Conservation (phyloP, 78 protist species). For the Goniomonas avonlea region DNA sequence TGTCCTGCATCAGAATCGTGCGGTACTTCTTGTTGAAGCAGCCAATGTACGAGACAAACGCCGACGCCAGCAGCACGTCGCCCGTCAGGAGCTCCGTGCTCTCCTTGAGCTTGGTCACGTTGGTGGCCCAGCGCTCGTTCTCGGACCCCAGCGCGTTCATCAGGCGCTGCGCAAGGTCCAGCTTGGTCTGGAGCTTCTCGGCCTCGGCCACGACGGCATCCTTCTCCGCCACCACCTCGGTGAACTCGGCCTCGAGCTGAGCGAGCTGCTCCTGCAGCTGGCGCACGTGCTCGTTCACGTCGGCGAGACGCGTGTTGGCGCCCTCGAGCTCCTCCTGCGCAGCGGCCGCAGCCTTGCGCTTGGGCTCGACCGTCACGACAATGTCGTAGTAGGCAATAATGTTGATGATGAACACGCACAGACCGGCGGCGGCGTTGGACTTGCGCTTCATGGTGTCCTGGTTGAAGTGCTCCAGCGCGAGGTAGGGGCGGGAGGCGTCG, state of each 20-base stretch:
- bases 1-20: background rate
- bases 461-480: slow-evolving; percentile 32
- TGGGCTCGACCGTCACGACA: slow-evolving; percentile 63
- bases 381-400: slow-evolving; percentile 54
- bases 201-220: slow-evolving; percentile 47
- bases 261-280: slow-evolving; percentile 42
- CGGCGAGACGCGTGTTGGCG: slow-evolving; percentile 47
- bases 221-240: slow-evolving; percentile 40
- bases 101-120: slow-evolving; percentile 13
- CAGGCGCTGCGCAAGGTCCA: slow-evolving; percentile 60
- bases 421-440: slow-evolving; percentile 63
- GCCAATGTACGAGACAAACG: slow-evolving; percentile 68
- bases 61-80: slow-evolving; percentile 58
- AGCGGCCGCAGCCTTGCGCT: slow-evolving; percentile 28
- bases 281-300: slow-evolving; percentile 23
- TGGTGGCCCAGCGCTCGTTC: slow-evolving; percentile 51
- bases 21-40: slow-evolving; percentile 61
- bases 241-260: slow-evolving; percentile 37
- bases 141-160: slow-evolving; percentile 58
- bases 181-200: slow-evolving; percentile 40
- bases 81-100: slow-evolving; percentile 42
- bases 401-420: slow-evolving; percentile 50
- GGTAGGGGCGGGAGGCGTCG: background rate
- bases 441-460: slow-evolving; percentile 15
- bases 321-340: slow-evolving; percentile 34